These are phyloP conservation scores for Trichoderma erinaceum DNA, from an alignment of 495 filamentous ascomycete genomes.

Conservation along the genomic window DNA sequence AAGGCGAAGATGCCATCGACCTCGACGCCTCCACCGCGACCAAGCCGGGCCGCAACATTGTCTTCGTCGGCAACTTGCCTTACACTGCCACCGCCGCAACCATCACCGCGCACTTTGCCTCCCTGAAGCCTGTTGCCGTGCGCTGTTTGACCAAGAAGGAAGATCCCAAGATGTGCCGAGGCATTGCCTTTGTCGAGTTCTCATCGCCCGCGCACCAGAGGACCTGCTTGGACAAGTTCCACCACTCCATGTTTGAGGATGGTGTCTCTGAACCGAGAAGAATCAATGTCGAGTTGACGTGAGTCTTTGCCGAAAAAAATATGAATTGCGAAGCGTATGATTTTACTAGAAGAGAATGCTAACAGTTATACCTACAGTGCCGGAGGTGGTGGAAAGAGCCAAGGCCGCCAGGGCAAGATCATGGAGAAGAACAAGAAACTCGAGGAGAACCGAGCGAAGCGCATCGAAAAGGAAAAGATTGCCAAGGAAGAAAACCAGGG, in stretches of 20 bases:
- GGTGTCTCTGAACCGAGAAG: slow-evolving; percentile 51
- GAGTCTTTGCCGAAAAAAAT: slow-evolving; percentile 26
- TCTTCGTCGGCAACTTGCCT: slow-evolving; percentile 64
- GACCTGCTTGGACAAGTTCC: slow-evolving; percentile 80
- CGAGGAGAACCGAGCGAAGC: slow-evolving; percentile 61
- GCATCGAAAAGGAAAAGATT: slow-evolving; percentile 47
- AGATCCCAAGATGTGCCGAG: slow-evolving; percentile 64
- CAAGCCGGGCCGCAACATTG: slow-evolving; percentile 14
- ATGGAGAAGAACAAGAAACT: slow-evolving; percentile 81
- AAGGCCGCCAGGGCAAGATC: slow-evolving; percentile 66
- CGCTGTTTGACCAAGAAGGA: slow-evolving; percentile 70
- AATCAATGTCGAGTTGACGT: slow-evolving; percentile 94
- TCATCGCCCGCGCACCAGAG: slow-evolving; percentile 86
- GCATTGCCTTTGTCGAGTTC: slow-evolving; percentile 92
- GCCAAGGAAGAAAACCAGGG: slow-evolving; percentile 44
- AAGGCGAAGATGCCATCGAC: slow-evolving; percentile 19
- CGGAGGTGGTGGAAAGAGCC: slow-evolving; percentile 78
- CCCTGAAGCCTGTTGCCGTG: slow-evolving; percentile 63
- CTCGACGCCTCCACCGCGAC: slow-evolving; percentile 2
- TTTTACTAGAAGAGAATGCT: neutral
- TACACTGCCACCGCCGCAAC: slow-evolving; percentile 66
- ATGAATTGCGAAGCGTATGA: neutral
- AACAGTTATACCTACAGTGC: slow-evolving; percentile 37
- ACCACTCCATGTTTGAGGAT: slow-evolving; percentile 79
- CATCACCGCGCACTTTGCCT: slow-evolving; percentile 67